These are phyloP conservation scores for Eucalyptus pauciflora DNA, from an alignment of 345 rosid species.

Conservation along the genomic window DNA sequence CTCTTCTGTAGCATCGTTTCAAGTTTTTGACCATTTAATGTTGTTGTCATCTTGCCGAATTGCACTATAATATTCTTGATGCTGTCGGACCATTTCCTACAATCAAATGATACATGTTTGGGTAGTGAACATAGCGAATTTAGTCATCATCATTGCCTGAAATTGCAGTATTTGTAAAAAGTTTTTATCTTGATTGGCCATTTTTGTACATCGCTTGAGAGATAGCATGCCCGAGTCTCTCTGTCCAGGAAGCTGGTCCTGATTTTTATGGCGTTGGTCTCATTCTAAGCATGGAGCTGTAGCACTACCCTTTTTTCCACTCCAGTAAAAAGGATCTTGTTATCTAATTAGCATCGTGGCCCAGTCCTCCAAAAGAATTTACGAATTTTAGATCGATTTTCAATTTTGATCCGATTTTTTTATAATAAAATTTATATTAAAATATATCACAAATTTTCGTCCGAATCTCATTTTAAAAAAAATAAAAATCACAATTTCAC, in stretches of 20 bases:
- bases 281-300: neutral
- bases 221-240: fast-evolving
- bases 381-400: too few relatives aligned
- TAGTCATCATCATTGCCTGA: neutral
- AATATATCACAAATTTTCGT: too few relatives aligned
- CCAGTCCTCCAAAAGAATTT: too few relatives aligned
- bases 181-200: neutral
- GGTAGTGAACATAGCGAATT: neutral
- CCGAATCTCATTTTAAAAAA: too few relatives aligned
- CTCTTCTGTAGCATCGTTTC: neutral
- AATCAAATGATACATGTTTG: neutral
- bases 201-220: neutral
- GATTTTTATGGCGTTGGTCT: neutral
- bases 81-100: neutral
- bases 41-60: neutral
- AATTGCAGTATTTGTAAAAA: neutral
- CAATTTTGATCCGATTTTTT: too few relatives aligned
- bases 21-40: neutral
- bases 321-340: neutral
- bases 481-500: too few relatives aligned
- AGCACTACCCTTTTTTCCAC: neutral
- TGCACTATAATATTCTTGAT: neutral
- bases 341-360: neutral
- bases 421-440: too few relatives aligned
- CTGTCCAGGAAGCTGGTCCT: neutral